Conservation (phyloP, 768 basidiomycete species). For the Tricholoma hemisulphureum region DNA sequence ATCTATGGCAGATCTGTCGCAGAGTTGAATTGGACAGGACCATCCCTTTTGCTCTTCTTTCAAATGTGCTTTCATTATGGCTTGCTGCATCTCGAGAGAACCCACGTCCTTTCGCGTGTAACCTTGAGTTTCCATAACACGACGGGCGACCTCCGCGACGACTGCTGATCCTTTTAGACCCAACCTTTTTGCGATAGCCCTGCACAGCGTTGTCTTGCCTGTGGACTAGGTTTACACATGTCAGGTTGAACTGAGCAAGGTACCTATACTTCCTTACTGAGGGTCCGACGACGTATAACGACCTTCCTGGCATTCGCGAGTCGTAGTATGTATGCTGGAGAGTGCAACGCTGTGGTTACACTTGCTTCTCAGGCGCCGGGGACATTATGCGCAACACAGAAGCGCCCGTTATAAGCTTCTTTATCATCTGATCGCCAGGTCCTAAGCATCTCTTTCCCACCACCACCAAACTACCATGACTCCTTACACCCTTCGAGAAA, state of each 20-base stretch:
- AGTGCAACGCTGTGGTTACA: background rate
- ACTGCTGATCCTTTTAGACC: slow-evolving; percentile 37
- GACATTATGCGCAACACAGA: slow-evolving; percentile 2
- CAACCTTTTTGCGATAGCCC: slow-evolving; percentile 45
- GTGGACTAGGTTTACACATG: slow-evolving; percentile 41
- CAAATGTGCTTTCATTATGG: slow-evolving; percentile 59
- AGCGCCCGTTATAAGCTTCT: slow-evolving; percentile 9
- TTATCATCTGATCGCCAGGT: slow-evolving; percentile 11
- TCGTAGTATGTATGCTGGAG: background rate
- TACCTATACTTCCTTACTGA: slow-evolving; percentile 34
- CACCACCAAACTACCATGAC: slow-evolving; percentile 29
- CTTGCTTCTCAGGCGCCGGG: background rate
- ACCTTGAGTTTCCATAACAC: slow-evolving; percentile 51
- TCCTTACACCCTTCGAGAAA: slow-evolving; percentile 36
- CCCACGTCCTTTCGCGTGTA: slow-evolving; percentile 52
- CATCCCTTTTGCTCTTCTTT: slow-evolving; percentile 37
- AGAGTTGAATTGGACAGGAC: slow-evolving; percentile 39
- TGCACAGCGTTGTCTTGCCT: slow-evolving; percentile 70
- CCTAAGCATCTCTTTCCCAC: slow-evolving; percentile 6
- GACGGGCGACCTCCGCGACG: slow-evolving; percentile 61
- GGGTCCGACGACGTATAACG: slow-evolving; percentile 51
- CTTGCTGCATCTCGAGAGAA: slow-evolving; percentile 57
- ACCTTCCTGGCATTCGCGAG: slow-evolving; percentile 13
- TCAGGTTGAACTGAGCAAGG: background rate
- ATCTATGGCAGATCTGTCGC: slow-evolving; percentile 66